phyloP scores from a whole-genome alignment of 2,329 filamentous ascomycete species.

The Sporothrix sp. region DNA sequence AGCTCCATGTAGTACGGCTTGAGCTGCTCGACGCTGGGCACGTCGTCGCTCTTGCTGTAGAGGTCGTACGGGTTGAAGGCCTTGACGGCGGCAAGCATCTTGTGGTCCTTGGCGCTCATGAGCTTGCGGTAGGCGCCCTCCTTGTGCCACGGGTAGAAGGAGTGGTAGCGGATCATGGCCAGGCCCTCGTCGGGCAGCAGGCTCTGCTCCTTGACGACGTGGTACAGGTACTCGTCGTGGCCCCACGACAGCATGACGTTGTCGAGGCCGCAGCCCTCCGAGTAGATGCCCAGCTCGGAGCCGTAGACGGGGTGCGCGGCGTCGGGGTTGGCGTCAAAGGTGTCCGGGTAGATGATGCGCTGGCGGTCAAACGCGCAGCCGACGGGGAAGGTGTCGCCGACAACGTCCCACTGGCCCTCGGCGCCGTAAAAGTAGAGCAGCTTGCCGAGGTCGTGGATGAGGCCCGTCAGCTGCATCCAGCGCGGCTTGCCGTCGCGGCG shows the following conservation, averaged over 20 bases:
- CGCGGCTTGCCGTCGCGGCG: slow-evolving; percentile 72
- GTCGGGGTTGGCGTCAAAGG: slow-evolving; percentile 71
- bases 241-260: slow-evolving; percentile 89
- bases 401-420: slow-evolving; percentile 87
- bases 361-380: slow-evolving; percentile 61
- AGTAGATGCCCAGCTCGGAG: slow-evolving; percentile 72
- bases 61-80: slow-evolving; percentile 89
- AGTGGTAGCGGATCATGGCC: slow-evolving; percentile 90
- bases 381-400: slow-evolving; percentile 76
- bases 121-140: slow-evolving; percentile 71
- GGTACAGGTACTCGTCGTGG: slow-evolving; percentile 80
- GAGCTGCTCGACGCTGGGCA: slow-evolving; percentile 65
- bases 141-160: slow-evolving; percentile 86
- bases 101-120: slow-evolving; percentile 73
- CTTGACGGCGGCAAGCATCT: slow-evolving; percentile 70
- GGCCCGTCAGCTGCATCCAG: slow-evolving; percentile 71
- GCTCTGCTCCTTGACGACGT: slow-evolving; percentile 74
- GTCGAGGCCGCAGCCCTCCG: slow-evolving; percentile 67
- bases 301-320: slow-evolving; percentile 59
- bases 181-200: slow-evolving; percentile 70
- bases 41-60: slow-evolving; percentile 82
- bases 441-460: slow-evolving; percentile 74
- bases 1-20: slow-evolving; percentile 71
- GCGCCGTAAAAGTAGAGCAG: slow-evolving; percentile 72
- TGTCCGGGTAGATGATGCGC: slow-evolving; percentile 70